Base-by-base conservation (phyloP, 805 yeast species). In the Barnettozyma vustinii region DNA sequence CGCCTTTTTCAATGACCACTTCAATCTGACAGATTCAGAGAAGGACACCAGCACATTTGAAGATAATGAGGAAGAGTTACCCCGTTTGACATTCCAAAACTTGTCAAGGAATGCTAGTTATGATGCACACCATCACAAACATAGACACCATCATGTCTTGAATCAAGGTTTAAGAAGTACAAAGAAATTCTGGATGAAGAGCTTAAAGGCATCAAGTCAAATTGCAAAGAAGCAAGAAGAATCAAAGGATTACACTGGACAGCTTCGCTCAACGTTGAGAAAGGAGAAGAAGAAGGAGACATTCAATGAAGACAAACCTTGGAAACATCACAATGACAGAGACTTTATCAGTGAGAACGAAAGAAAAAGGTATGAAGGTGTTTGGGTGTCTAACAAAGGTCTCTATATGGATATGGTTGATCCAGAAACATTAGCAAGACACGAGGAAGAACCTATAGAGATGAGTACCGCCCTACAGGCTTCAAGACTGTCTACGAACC, bases 321-420 rank as follows among this genome's bases (percentile, higher is more conserved):
- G 97, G 97, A 90, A 91, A 58, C 82, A 84, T 58, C 97, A 89
- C 65, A 72, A 71, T 27, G 86, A 80, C 51, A 71, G 81, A 6
- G 62, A 71, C 54, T 63, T 70, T 37, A 68, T 74, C n/a, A 72
- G 77, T 1, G 81, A 78, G 41, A 75, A 71, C 40, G 98, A 94
- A 63, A 75, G 87, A 51, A 90, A 90, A 62, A 68, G 98, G 36
- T 94, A 92, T 65, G 97, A 91, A 65, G 95, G 96, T 23, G 77
- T 94, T 15, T 94, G 96, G 96, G 96, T 85, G 0, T 81, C 96
- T 32, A 94, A 94, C 62, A 80, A 79, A 53, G 96, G 94, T 2
- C 60, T 69, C 4, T 83, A 84, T 57, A 63, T 83, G 55, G 72
- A 71, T 35, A 42, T 50, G 16, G 48, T 60, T 30, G 58, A 60